A percentile compares a stretch with the other conserved stretches of the same genome.
phyloP scores from a whole-genome alignment of 169 alveolate genomes.

The Plasmodium gaboni region DNA sequence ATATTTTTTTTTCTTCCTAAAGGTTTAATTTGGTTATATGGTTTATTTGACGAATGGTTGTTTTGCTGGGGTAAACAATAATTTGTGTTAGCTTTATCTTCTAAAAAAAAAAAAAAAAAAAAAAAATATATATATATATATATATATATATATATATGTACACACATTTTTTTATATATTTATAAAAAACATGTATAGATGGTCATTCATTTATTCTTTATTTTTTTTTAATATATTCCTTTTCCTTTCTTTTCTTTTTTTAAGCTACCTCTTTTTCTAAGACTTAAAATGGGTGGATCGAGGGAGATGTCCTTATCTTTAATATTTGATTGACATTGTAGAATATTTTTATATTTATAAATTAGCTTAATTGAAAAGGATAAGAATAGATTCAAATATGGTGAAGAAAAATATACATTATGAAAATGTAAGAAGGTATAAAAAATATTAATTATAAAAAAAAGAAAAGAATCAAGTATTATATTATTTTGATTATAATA shows the following conservation, averaged over 20 bases:
- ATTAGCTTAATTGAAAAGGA: slow-evolving; percentile 31
- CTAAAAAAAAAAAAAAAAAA: no score
- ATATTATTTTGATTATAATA: slow-evolving; percentile 22
- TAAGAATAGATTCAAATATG: slow-evolving; percentile 42
- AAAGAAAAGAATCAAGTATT: slow-evolving; percentile 27
- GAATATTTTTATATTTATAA: slow-evolving; percentile 18
- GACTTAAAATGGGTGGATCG: no score
- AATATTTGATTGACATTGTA: not conserved
- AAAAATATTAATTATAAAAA: slow-evolving; percentile 32
- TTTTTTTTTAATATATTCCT: no score
- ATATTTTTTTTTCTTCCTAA: no score
- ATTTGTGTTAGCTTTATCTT: no score
- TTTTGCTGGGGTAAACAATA: no score
- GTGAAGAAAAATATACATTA: slow-evolving; percentile 46
- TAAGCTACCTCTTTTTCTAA: no score
- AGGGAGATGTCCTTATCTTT: no score
- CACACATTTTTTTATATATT: not conserved
- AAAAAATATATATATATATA: not conserved
- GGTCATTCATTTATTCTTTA: no score
- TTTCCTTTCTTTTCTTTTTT: no score
- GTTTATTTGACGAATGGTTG: no score
- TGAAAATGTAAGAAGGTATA: slow-evolving; percentile 48
- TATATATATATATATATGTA: not conserved
- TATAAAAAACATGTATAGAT: not conserved
- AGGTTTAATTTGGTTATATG: no score